Evolutionary conservation across 257 asterid genomes (phyloP).

Genomic region (Przewalskia tangutica): DNA sequence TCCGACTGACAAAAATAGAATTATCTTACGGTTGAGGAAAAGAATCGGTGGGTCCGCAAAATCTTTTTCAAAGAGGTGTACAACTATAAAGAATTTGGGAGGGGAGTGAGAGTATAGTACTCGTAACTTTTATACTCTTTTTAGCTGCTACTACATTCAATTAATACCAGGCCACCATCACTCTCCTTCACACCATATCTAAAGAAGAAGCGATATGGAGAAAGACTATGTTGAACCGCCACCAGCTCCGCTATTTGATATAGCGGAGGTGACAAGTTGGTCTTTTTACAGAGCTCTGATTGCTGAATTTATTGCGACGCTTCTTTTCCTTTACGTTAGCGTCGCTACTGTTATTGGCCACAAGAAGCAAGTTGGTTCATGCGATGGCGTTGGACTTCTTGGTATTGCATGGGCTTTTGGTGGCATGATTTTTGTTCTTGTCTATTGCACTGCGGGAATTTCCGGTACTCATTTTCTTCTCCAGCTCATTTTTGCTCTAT

Average conservation of each 20-base stretch:
- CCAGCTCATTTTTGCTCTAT: too few relatives aligned
- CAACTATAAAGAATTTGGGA: too few relatives aligned
- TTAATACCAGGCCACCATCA: background rate
- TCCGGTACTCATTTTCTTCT: conserved; percentile 2
- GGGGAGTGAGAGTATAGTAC: too few relatives aligned
- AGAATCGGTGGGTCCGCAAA: too few relatives aligned
- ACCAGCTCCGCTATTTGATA: conserved; percentile 5
- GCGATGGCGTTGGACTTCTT: conserved; percentile 7
- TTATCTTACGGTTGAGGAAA: background rate
- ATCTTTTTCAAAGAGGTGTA: too few relatives aligned
- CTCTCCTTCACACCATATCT: background rate
- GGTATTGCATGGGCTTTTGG: conserved; percentile 20
- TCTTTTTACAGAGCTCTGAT: conserved; percentile 15
- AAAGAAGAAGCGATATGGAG: background rate
- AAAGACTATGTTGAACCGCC: conserved; percentile 10
- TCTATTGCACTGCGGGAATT: conserved; percentile 14
- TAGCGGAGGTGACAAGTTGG: conserved; percentile 4
- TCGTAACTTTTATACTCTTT: too few relatives aligned
- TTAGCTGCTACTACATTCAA: background rate
- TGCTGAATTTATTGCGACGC: conserved; percentile 15
- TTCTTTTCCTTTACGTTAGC: conserved; percentile 13
- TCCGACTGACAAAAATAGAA: background rate
- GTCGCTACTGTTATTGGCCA: conserved; percentile 14
- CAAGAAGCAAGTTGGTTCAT: conserved; percentile 7
- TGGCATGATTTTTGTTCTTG: conserved; percentile 13